phyloP scores from a whole-genome alignment of 2,329 filamentous ascomycete genomes.

The Fonsecaea nubica region DNA sequence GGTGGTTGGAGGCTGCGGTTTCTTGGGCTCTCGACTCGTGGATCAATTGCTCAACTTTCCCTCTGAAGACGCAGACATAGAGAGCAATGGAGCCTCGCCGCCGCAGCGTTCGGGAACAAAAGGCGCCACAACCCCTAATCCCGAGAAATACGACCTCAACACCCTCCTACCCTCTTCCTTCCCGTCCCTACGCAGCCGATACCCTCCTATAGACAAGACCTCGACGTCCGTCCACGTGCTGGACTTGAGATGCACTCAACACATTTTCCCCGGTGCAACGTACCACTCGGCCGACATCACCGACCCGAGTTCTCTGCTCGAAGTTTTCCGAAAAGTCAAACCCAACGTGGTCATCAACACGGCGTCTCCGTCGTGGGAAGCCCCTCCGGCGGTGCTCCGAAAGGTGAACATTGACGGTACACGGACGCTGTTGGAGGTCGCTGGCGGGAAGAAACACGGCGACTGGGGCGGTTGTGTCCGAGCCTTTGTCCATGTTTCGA shows the following conservation, averaged over 20 bases:
- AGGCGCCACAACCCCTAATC: constrained; percentile 43
- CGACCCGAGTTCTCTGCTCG: constrained; percentile 64
- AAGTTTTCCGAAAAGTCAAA: constrained; percentile 68
- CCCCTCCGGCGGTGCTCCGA: constrained; percentile 67
- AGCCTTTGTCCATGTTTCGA: constrained; percentile 89
- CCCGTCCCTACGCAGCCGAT: constrained; percentile 49
- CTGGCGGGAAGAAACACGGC: constrained; percentile 70
- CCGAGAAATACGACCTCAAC: constrained; percentile 33
- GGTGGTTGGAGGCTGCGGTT: constrained; percentile 83
- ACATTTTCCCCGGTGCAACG: constrained; percentile 66
- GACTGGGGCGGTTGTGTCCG: constrained; percentile 68
- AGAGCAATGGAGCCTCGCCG: constrained; percentile 5
- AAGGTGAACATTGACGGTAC: constrained; percentile 92
- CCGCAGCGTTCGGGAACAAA: constrained; percentile 21
- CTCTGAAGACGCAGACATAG: constrained; percentile 45
- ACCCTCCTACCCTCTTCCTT: constrained; percentile 47
- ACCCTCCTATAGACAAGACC: constrained; percentile 52
- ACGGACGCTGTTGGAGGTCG: constrained; percentile 69
- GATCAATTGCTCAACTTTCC: constrained; percentile 71
- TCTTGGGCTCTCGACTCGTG: constrained; percentile 83
- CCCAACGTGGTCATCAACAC: constrained; percentile 92
- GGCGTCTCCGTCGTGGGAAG: constrained; percentile 70
- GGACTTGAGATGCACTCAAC: constrained; percentile 73
- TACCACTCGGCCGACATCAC: constrained; percentile 84
- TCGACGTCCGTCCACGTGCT: constrained; percentile 67